These are phyloP conservation scores for Vararia minispora DNA, from an alignment of 768 basidiomycete species.

Conservation along the genomic window DNA sequence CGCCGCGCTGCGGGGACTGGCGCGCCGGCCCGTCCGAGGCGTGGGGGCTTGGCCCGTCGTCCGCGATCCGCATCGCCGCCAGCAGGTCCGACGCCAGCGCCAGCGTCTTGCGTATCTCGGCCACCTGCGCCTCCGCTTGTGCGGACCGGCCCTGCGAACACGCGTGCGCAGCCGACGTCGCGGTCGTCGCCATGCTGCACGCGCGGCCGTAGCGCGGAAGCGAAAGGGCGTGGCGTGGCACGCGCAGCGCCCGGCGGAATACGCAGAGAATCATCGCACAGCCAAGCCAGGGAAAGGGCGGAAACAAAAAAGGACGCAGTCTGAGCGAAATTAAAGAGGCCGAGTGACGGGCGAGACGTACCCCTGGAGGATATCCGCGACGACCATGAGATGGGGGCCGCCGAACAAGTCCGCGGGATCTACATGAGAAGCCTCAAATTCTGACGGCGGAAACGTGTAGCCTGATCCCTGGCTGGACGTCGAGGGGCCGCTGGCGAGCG, in stretches of 20 bases:
- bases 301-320: constrained; percentile 26
- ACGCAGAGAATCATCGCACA: constrained; percentile 16
- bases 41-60: constrained; percentile 20
- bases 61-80: constrained; percentile 27
- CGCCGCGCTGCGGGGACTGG: constrained; percentile 9
- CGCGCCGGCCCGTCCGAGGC: constrained; percentile 23
- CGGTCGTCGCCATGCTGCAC: constrained; percentile 48
- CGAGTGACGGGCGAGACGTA: constrained; percentile 22
- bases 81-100: constrained; percentile 44
- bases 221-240: neutral
- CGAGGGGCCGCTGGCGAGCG: constrained; percentile 17
- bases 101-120: constrained; percentile 45
- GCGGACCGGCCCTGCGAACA: constrained; percentile 34
- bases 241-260: neutral
- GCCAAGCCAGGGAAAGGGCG: constrained; percentile 26
- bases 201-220: constrained; percentile 10
- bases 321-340: constrained; percentile 19
- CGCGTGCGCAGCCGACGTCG: constrained; percentile 42
- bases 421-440: constrained; percentile 16
- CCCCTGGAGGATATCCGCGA: constrained; percentile 43
- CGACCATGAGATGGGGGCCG: constrained; percentile 37
- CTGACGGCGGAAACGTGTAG: constrained; percentile 17
- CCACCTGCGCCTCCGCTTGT: constrained; percentile 39
- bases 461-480: constrained; percentile 18
- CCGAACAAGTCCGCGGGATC: constrained; percentile 23